These are phyloP conservation scores for Lactarius quietus DNA, from an alignment of 768 basidiomycete genomes.

Conservation along the genomic window DNA sequence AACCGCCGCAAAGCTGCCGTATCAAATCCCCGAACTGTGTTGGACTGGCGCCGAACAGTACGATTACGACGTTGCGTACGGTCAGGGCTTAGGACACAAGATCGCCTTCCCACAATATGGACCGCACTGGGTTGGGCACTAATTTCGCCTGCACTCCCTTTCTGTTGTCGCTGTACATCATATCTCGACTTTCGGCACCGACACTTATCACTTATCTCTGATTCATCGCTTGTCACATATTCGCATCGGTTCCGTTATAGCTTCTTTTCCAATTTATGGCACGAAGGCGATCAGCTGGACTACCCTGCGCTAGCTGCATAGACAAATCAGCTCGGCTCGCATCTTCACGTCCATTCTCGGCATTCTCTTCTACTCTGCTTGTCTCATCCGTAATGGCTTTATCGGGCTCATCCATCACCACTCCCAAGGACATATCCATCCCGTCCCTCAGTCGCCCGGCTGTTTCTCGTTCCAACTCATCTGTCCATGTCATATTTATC, in stretches of 20 bases:
- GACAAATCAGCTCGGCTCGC: constrained; percentile 31
- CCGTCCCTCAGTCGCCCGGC: constrained; percentile 48
- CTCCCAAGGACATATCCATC: constrained; percentile 58
- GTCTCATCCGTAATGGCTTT: constrained; percentile 28
- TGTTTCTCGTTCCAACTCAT: constrained; percentile 32
- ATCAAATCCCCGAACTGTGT: constrained; percentile 23
- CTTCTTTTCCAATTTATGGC: constrained; percentile 18
- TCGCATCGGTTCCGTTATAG: constrained; percentile 15
- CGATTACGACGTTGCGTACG: constrained; percentile 39
- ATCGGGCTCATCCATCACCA: constrained; percentile 27
- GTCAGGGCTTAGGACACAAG: constrained; percentile 43
- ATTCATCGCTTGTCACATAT: constrained; percentile 32
- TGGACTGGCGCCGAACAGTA: constrained; percentile 30
- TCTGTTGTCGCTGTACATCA: constrained; percentile 16
- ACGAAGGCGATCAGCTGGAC: constrained; percentile 22
- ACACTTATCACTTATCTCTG: constrained; percentile 25
- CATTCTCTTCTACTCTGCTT: constrained; percentile 28
- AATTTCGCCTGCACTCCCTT: constrained; percentile 28
- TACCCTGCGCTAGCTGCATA: constrained; percentile 24
- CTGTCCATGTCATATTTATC: constrained; percentile 38
- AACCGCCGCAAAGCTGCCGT: constrained; percentile 15
- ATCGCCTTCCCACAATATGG: constrained; percentile 43
- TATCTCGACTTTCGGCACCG: constrained; percentile 16
- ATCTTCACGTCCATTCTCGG: constrained; percentile 32
- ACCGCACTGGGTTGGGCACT: constrained; percentile 49